These are phyloP conservation scores for Rhodotorula sp. DNA, from an alignment of 1,284 basidiomycete species.

Conservation along the genomic window DNA sequence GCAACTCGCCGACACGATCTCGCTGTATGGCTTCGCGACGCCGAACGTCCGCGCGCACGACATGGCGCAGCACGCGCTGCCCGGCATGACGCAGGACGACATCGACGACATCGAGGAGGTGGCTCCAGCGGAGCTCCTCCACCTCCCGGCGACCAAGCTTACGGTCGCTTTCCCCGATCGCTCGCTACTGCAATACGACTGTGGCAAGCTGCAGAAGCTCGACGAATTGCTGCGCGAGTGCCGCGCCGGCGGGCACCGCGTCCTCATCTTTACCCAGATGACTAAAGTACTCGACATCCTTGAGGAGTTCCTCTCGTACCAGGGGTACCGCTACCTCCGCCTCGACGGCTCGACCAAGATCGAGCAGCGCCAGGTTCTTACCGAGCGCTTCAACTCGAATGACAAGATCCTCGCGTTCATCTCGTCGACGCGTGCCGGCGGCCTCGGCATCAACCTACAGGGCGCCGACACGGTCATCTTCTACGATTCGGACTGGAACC, in stretches of 20 bases:
- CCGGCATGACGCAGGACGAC: slow-evolving; percentile 53
- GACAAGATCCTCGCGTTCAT: slow-evolving; percentile 90
- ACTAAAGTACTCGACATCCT: slow-evolving; percentile 91
- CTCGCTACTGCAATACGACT: slow-evolving; percentile 90
- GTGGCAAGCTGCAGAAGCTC: slow-evolving; percentile 89
- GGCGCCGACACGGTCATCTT: slow-evolving; percentile 97
- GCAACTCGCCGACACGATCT: slow-evolving; percentile 62
- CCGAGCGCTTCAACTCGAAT: slow-evolving; percentile 95
- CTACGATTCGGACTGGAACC: slow-evolving; percentile 97
- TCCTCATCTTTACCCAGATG: slow-evolving; percentile 98
- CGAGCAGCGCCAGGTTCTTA: slow-evolving; percentile 91
- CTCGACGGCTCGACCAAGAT: slow-evolving; percentile 94
- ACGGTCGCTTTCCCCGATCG: slow-evolving; percentile 94
- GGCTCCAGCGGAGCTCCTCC: slow-evolving; percentile 59
- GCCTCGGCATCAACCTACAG: slow-evolving; percentile 85
- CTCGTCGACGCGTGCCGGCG: slow-evolving; percentile 87
- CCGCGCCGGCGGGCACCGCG: slow-evolving; percentile 82
- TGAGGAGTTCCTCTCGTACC: slow-evolving; percentile 88
- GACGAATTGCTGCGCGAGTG: slow-evolving; percentile 75
- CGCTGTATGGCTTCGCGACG: slow-evolving; percentile 80
- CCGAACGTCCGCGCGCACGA: slow-evolving; percentile 77
- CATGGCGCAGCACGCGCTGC: slow-evolving; percentile 64
- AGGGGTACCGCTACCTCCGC: slow-evolving; percentile 89
- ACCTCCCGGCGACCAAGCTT: slow-evolving; percentile 74
- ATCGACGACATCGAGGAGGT: slow-evolving; percentile 49